Conservation (phyloP, 495 filamentous ascomycete species). For the Bombardia bombarda region DNA sequence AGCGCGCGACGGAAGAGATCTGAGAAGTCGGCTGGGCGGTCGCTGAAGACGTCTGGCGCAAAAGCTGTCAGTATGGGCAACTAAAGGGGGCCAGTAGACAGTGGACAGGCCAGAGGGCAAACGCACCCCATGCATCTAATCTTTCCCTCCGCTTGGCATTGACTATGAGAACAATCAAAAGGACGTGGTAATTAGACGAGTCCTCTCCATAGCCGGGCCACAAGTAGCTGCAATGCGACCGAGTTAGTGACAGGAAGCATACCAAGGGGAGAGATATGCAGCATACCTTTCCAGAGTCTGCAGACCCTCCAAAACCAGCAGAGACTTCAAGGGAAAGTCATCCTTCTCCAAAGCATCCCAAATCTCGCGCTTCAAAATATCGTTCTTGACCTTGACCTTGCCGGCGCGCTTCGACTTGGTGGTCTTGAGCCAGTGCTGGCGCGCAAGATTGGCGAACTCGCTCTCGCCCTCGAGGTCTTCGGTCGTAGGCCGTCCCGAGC, state of each 20-base stretch:
- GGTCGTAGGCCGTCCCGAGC: constrained; percentile 28
- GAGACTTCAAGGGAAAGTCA: constrained; percentile 63
- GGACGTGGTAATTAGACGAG: constrained; percentile 82
- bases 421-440: constrained; percentile 71
- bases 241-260: background rate
- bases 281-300: constrained; percentile 83
- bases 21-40: constrained; percentile 77
- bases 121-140: constrained; percentile 67
- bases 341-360: constrained; percentile 86
- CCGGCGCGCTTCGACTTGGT: constrained; percentile 37
- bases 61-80: constrained; percentile 20
- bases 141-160: constrained; percentile 85
- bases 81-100: background rate
- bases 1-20: constrained; percentile 82
- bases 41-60: constrained; percentile 54
- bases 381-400: constrained; percentile 68
- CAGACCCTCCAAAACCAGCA: constrained; percentile 80
- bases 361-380: constrained; percentile 79
- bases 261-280: background rate
- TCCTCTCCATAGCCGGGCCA: constrained; percentile 91
- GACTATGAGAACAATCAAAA: constrained; percentile 74
- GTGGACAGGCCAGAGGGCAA: background rate
- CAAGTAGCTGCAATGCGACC: constrained; percentile 53
- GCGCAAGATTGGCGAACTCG: constrained; percentile 74
- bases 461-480: constrained; percentile 62